Conservation (phyloP, 257 asterid species). For the Plantago elongata region DNA sequence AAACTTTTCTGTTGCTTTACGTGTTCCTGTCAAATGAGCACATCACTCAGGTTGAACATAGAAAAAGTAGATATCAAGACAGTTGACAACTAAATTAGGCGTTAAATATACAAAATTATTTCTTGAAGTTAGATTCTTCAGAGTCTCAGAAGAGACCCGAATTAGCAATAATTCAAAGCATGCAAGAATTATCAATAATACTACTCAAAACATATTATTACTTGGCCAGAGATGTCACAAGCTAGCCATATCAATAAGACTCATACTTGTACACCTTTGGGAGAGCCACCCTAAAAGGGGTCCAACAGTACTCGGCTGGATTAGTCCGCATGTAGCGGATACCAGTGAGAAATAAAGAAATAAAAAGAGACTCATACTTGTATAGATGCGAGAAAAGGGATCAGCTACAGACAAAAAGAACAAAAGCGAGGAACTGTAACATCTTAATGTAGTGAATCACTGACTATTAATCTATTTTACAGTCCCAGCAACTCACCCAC, state of each 20-base stretch:
- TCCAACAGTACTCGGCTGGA: no score
- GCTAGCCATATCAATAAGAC: no score
- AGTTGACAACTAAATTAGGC: not conserved
- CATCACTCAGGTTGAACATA: constrained; percentile 9
- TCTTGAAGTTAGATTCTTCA: constrained; percentile 5
- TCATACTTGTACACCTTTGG: no score
- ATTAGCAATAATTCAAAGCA: constrained; percentile 1
- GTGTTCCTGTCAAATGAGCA: constrained; percentile 50
- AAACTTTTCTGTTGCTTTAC: constrained; percentile 66
- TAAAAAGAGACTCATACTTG: no score
- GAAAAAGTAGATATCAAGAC: constrained; percentile 17
- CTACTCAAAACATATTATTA: no score
- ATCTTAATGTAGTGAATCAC: not conserved
- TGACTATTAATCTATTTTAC: no score
- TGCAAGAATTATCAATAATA: no score
- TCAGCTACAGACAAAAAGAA: not conserved
- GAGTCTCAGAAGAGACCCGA: constrained; percentile 12
- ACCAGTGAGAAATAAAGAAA: no score
- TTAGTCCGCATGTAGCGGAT: no score
- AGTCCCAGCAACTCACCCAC: no score
- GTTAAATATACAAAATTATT: not conserved
- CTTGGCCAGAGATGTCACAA: no score
- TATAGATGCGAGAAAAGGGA: not conserved
- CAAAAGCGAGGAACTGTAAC: not conserved
- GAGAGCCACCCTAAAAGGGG: no score